These are phyloP conservation scores for Neopestalotiopsis sp. DNA, from an alignment of 2,329 filamentous ascomycete species.

Conservation along the genomic window DNA sequence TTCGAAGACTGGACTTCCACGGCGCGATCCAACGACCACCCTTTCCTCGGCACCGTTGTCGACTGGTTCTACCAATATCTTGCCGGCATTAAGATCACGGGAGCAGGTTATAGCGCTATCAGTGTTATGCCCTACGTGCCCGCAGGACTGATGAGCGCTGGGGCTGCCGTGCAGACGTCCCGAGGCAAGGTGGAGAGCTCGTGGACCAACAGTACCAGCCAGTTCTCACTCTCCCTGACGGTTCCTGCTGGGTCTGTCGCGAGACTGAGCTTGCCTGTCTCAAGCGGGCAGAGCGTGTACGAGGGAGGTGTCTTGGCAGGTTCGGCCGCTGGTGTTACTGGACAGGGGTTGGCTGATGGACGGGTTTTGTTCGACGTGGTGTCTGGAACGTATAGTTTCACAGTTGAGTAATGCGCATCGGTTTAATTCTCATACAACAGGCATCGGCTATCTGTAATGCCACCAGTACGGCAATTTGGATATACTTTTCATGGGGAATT, in stretches of 20 bases:
- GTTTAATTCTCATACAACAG: too few relatives aligned
- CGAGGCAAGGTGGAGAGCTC: neutral
- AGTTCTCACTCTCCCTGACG: neutral
- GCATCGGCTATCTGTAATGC: too few relatives aligned
- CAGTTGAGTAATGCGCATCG: too few relatives aligned
- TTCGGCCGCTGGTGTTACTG: neutral
- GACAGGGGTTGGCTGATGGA: neutral
- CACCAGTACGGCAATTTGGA: too few relatives aligned
- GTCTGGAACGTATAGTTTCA: neutral
- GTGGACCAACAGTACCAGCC: neutral
- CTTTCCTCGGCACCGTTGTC: neutral
- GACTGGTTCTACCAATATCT: neutral
- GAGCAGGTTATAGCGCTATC: neutral
- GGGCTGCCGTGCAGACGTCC: neutral
- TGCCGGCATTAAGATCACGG: neutral
- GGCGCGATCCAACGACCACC: neutral
- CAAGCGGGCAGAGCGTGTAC: neutral
- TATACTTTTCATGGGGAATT: too few relatives aligned
- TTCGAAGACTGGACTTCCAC: neutral
- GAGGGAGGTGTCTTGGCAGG: neutral
- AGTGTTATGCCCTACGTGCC: neutral
- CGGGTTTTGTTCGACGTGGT: neutral
- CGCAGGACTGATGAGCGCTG: neutral
- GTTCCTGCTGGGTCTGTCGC: neutral
- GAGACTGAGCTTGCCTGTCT: neutral